Evolutionary conservation across 2,329 filamentous ascomycete genomes (phyloP), one percentile per base, ranked within the genome.

Genomic region (Neurospora sp.): DNA sequence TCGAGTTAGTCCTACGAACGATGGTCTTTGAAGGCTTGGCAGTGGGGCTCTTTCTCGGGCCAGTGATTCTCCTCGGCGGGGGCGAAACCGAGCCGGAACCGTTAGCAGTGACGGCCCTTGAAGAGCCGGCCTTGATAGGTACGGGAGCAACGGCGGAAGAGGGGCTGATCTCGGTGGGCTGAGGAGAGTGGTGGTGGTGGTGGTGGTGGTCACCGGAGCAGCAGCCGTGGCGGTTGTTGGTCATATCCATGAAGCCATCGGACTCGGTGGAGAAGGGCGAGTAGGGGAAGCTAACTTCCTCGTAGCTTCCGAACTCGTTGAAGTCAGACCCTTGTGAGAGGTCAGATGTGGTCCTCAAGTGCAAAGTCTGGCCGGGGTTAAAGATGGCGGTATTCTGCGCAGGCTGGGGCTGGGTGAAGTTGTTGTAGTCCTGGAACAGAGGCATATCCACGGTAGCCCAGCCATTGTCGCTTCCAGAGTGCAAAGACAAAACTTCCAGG

Each of bases 291-390:
- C 79, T 81, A 67, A 93, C 87, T 75, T 97, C 93, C 78, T 96
- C 93, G 75, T 91, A 97, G 81, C 92, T 96, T 73, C 88, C 83
- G 85, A 93, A 79, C 82, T 92, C 78, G 79, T 86, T 84, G 79
- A 88, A 80, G 75, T 94, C 91, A 1, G 91, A 89, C 52, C 28
- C 23, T 74, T 89, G 87, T 1, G 92, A 96, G 2, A 93, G 96
- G 76, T 96, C 92, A 4, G 94, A 97, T 76, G 91, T 89, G 69
- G 91, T 94, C 74, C 94, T 88, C 77, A 97, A 86, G 82, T 97
- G 95, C 68, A 98, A 83, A 0, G 93, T 96, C 81, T 97, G 92
- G 72, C 91, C 89, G 1, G 95, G 95, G 81, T 97, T 97, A 84
- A 97, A 96, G 77, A 97, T 94, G 74, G 92, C 89, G 52, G 84